Conservation (phyloP, 441 rosid genomes). For the Gossypium trilobum region DNA sequence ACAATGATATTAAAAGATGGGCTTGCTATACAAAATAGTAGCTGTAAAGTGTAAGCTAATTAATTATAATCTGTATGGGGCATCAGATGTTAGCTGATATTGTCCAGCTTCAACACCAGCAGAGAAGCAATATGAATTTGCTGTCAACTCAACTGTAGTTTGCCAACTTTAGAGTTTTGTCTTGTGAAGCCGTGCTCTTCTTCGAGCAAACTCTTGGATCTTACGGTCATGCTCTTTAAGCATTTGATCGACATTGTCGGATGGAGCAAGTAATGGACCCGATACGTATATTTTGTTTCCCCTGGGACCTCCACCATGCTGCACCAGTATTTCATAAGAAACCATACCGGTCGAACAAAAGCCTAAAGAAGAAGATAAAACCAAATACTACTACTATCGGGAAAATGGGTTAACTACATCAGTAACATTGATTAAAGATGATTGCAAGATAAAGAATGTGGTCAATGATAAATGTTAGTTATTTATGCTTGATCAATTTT, state of each 20-base stretch:
- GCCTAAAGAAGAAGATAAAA: too few species aligned
- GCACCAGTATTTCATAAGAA: conserved; percentile 17
- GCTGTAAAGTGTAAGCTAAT: not conserved
- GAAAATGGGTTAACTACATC: too few species aligned
- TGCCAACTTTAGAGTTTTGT: conserved; percentile 22
- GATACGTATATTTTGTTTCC: conserved; percentile 73
- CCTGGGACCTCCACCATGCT: conserved; percentile 33
- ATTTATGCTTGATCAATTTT: not conserved
- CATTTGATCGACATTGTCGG: conserved; percentile 67
- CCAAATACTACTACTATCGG: too few species aligned
- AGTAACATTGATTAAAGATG: too few species aligned
- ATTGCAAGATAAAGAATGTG: not conserved
- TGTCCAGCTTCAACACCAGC: conserved; percentile 11
- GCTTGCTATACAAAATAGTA: not conserved
- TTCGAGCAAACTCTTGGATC: conserved; percentile 52
- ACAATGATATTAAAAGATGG: too few species aligned
- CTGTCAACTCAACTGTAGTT: not conserved
- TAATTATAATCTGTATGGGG: conserved; percentile 9
- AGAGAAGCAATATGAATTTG: conserved; percentile 16
- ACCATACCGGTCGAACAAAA: not conserved
- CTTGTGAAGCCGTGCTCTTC: conserved; percentile 34
- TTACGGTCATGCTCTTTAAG: conserved; percentile 65
- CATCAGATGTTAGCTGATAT: conserved; percentile 12
- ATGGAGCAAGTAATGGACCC: conserved; percentile 55
- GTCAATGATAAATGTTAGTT: not conserved